Evolutionary conservation across 306 rosid species (phyloP).

Genomic region (Morella rubra): DNA sequence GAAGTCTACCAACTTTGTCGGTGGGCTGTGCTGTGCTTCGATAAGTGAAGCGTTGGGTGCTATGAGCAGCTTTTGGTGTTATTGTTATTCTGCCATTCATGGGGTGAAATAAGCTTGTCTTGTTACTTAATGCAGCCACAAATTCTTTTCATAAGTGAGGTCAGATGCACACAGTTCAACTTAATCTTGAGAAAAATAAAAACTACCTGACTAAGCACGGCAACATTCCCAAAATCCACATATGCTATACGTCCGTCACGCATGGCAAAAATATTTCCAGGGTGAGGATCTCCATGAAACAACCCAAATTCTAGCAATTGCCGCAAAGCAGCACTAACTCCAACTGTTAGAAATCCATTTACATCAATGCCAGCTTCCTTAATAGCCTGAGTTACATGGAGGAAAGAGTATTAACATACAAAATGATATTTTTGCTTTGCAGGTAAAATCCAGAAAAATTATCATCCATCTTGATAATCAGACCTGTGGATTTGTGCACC

Average conservation of each 20-base stretch:
- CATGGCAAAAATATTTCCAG: constrained; percentile 98
- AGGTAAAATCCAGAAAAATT: constrained; percentile 13
- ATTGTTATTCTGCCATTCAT: not conserved
- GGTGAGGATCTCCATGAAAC: constrained; percentile 99
- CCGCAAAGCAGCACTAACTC: constrained; percentile 96
- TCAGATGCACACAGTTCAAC: not conserved
- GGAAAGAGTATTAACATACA: constrained; percentile 23
- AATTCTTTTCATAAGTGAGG: not conserved
- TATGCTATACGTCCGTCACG: constrained; percentile 98
- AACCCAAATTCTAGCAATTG: constrained; percentile 95
- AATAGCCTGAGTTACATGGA: constrained; percentile 64
- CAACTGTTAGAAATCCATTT: constrained; percentile 87
- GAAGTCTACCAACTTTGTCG: constrained; percentile 6
- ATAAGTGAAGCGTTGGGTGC: not conserved
- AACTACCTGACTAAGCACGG: constrained; percentile 96
- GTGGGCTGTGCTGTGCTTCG: constrained; percentile 1
- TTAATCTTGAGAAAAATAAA: constrained; percentile 12
- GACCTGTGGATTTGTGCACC: constrained; percentile 97
- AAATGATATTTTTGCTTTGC: constrained; percentile 16
- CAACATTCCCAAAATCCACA: constrained; percentile 97
- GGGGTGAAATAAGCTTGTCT: not conserved
- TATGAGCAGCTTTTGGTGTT: not conserved
- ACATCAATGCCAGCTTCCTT: constrained; percentile 86
- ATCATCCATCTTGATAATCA: constrained; percentile 31
- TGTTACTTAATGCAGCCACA: not conserved